A percentile compares a stretch with the other conserved stretches of the same genome.
Evolutionary conservation across 148 eudicot genomes (phyloP).

Genomic region (Rhododendron vialii): DNA sequence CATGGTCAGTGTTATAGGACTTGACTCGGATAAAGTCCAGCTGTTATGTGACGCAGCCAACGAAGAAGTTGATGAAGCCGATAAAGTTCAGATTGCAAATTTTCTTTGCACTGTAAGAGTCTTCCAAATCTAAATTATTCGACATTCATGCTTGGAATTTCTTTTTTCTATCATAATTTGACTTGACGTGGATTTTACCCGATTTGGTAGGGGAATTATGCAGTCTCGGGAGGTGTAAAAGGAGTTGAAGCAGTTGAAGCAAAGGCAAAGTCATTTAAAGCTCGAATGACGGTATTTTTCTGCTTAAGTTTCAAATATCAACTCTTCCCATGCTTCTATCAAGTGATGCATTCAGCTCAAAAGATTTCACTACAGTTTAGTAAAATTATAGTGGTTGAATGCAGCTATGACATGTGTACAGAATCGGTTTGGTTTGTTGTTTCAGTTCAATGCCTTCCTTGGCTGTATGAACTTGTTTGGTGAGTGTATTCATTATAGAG

Average conservation of each 20-base stretch:
- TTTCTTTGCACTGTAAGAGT: slow-evolving; percentile 67
- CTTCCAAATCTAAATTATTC: neutral
- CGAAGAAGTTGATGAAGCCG: slow-evolving; percentile 74
- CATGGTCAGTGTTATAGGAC: slow-evolving; percentile 86
- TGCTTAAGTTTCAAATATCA: neutral
- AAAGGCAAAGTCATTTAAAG: slow-evolving; percentile 93
- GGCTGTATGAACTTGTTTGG: neutral
- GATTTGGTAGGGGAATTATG: slow-evolving; percentile 74
- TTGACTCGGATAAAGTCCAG: slow-evolving; percentile 79
- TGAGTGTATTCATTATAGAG: neutral
- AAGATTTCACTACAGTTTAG: neutral
- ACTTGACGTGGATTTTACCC: neutral
- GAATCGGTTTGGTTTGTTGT: neutral
- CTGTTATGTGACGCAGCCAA: slow-evolving; percentile 83
- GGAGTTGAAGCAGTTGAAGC: slow-evolving; percentile 95
- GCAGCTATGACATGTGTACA: neutral
- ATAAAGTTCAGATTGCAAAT: slow-evolving; percentile 83
- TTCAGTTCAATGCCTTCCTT: neutral
- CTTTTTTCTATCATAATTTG: neutral
- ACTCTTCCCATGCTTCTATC: neutral
- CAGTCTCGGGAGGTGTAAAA: slow-evolving; percentile 92
- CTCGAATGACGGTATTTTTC: slow-evolving; percentile 89
- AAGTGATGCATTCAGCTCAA: neutral
- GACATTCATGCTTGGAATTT: neutral
- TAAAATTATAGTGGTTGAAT: neutral